phyloP scores from a whole-genome alignment of 257 asterid genomes.

The Penstemon newberryi region DNA sequence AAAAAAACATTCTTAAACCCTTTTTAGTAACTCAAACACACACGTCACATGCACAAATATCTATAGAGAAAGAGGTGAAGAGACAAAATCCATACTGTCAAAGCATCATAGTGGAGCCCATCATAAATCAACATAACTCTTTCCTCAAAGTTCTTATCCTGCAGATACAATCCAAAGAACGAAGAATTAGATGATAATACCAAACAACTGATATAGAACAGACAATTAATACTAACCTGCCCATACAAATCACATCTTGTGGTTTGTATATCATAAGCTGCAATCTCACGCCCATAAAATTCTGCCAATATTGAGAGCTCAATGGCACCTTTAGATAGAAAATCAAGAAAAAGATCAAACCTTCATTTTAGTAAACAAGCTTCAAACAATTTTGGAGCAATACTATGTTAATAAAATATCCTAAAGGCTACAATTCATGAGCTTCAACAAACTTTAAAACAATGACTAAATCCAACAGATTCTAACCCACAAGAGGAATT shows the following conservation, averaged over 20 bases:
- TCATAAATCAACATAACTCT: conserved; percentile 95
- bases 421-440: not conserved
- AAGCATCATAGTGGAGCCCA: conserved; percentile 97
- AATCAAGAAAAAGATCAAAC: conserved; percentile 23
- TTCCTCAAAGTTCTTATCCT: conserved; percentile 72
- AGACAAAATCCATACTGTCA: conserved; percentile 62
- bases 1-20: not conserved
- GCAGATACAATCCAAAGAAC: conserved; percentile 28
- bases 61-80: conserved; percentile 25
- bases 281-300: conserved; percentile 80
- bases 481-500: conserved; percentile 2
- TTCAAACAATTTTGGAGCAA: conserved; percentile 3
- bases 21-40: not conserved
- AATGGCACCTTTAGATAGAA: conserved; percentile 69
- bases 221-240: conserved; percentile 54
- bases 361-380: conserved; percentile 15
- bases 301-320: conserved; percentile 89
- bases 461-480: not conserved
- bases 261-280: conserved; percentile 95
- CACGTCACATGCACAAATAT: not conserved
- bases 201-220: conserved; percentile 19
- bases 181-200: conserved; percentile 20
- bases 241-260: conserved; percentile 94
- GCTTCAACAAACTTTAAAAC: not conserved
- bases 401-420: not conserved